A percentile compares a stretch with the other conserved stretches of the same genome.
Evolutionary conservation across 257 asterid species (phyloP).

Genomic region (Salvia rosmarinus): DNA sequence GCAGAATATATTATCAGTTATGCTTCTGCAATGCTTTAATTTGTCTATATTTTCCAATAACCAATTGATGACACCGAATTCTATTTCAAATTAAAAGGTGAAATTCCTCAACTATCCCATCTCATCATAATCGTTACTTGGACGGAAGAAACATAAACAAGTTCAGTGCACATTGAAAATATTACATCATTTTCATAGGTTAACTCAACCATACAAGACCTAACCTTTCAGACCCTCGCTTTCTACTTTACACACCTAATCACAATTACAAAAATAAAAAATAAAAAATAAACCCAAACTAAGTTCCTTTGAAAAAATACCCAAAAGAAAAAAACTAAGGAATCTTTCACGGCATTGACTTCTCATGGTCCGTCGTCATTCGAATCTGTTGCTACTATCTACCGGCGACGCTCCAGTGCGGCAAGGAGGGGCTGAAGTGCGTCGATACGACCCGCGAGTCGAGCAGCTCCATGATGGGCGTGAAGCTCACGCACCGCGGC

Average conservation of each 20-base stretch:
- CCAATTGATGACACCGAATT: no score
- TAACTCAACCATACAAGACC: conserved; percentile 49
- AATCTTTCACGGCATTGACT: conserved; percentile 46
- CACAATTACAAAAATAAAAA: conserved; percentile 36
- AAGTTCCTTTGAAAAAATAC: neutral
- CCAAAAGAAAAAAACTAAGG: conserved; percentile 29
- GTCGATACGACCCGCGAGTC: conserved; percentile 83
- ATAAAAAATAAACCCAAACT: neutral
- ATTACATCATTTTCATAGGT: conserved; percentile 59
- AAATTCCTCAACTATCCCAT: conserved; percentile 36
- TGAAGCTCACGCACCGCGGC: conserved; percentile 83
- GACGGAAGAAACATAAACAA: conserved; percentile 32
- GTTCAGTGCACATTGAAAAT: conserved; percentile 48
- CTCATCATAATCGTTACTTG: conserved; percentile 40
- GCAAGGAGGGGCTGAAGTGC: conserved; percentile 87
- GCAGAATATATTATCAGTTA: no score
- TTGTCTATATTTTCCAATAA: no score
- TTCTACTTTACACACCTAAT: conserved; percentile 63
- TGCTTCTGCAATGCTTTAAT: no score
- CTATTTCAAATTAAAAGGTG: no score
- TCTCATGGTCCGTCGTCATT: conserved; percentile 27
- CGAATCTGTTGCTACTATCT: neutral
- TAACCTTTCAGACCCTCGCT: conserved; percentile 48
- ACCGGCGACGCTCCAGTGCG: conserved; percentile 82
- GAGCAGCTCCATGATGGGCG: conserved; percentile 86